phyloP scores from a whole-genome alignment of 176 grass and related monocot species.

The Typha latifolia region DNA sequence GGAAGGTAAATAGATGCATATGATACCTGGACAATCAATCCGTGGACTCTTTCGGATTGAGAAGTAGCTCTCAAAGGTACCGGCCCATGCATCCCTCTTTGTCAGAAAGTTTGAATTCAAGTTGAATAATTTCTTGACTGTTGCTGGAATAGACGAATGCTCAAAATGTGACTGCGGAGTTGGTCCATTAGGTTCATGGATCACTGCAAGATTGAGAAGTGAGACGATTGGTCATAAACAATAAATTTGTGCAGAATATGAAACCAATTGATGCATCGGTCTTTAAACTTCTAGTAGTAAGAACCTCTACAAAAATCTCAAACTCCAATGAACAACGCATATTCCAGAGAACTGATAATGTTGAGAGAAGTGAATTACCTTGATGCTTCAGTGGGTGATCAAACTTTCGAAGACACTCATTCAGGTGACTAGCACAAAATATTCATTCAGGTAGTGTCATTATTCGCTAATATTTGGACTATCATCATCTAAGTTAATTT shows the following conservation, averaged over 20 bases:
- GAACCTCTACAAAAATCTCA: background rate
- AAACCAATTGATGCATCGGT: background rate
- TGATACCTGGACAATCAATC: conserved; percentile 16
- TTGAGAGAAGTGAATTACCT: background rate
- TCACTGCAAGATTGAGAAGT: conserved; percentile 10
- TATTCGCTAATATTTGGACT: too few species aligned
- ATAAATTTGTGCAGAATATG: conserved; percentile 2
- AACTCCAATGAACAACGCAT: background rate
- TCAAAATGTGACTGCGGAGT: conserved; percentile 21
- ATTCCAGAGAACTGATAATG: background rate
- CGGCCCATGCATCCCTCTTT: conserved; percentile 35
- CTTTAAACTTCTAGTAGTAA: background rate
- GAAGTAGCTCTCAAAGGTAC: conserved; percentile 21
- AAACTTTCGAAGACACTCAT: background rate
- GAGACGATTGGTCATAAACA: background rate
- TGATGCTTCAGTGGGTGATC: background rate
- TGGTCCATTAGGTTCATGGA: conserved; percentile 27
- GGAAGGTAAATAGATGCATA: background rate
- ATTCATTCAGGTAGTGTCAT: too few species aligned
- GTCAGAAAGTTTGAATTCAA: conserved; percentile 22
- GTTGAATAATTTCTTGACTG: conserved; percentile 31
- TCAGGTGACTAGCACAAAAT: too few species aligned
- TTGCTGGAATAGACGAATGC: conserved; percentile 30
- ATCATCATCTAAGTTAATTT: too few species aligned
- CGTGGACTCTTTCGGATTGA: conserved; percentile 13